Evolutionary conservation across 2,329 filamentous ascomycete genomes (phyloP).

Genomic region (Coniochaeta sp.): DNA sequence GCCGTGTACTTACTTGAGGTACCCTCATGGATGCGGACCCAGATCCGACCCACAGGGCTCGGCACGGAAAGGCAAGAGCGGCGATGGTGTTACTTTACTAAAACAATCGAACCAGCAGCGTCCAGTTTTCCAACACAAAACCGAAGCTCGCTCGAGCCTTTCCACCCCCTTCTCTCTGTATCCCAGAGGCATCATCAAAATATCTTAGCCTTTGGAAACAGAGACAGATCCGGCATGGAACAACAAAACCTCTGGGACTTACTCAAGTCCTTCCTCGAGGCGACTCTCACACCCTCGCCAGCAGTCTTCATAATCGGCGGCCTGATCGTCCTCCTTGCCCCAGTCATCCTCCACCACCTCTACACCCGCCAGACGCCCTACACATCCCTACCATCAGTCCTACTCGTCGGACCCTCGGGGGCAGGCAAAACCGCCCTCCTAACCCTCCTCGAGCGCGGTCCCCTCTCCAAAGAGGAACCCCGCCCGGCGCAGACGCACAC

Average conservation of each 20-base stretch:
- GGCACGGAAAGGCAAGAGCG: constrained; percentile 3
- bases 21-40: neutral
- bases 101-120: neutral
- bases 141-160: neutral
- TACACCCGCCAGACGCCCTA: constrained; percentile 63
- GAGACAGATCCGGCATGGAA: constrained; percentile 4
- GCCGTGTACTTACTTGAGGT: neutral
- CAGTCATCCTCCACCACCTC: constrained; percentile 69
- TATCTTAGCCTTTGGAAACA: neutral
- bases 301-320: constrained; percentile 61
- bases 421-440: constrained; percentile 83
- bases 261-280: constrained; percentile 33
- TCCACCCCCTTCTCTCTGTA: neutral
- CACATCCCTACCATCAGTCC: constrained; percentile 62
- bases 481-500: constrained; percentile 39
- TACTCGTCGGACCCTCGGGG: constrained; percentile 74
- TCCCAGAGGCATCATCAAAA: neutral
- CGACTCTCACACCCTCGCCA: constrained; percentile 51
- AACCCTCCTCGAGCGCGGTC: constrained; percentile 61
- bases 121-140: neutral
- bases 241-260: constrained; percentile 28
- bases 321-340: constrained; percentile 63
- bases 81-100: constrained; percentile 10
- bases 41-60: neutral
- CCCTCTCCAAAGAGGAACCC: constrained; percentile 2